These are phyloP conservation scores for Anthracocystis setariae DNA, from an alignment of 1,284 basidiomycete species.

Conservation along the genomic window DNA sequence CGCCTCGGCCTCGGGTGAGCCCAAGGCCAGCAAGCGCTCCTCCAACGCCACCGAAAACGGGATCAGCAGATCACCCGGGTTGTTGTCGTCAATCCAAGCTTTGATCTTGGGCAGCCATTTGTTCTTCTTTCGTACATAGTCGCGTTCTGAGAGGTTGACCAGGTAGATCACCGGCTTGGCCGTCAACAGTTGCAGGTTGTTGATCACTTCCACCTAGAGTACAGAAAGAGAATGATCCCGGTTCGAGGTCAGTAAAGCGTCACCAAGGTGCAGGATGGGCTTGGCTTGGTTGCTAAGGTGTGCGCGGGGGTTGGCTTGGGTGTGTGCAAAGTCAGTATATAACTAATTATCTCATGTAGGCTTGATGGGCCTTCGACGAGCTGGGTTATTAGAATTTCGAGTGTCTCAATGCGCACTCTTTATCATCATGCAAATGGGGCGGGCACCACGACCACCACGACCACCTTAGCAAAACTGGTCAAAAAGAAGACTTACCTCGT, in stretches of 20 bases:
- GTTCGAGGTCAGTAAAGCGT: too few relatives aligned
- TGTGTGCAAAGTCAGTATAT: conserved; percentile 44
- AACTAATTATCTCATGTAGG: conserved; percentile 62
- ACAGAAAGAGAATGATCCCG: background rate
- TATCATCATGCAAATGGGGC: conserved; percentile 76
- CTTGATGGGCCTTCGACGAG: conserved; percentile 75
- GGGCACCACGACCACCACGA: too few relatives aligned
- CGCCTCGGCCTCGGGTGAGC: conserved; percentile 56
- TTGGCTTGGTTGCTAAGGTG: background rate
- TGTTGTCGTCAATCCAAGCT: conserved; percentile 96
- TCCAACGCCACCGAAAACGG: conserved; percentile 97
- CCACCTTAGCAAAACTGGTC: too few relatives aligned
- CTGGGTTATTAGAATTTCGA: conserved; percentile 76
- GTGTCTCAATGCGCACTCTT: conserved; percentile 75
- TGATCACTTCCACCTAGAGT: conserved; percentile 90
- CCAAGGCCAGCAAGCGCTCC: conserved; percentile 78
- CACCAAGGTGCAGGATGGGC: too few relatives aligned
- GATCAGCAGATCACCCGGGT: conserved; percentile 93
- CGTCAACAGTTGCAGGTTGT: conserved; percentile 87
- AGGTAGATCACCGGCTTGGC: conserved; percentile 98
- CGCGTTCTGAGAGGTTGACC: conserved; percentile 94
- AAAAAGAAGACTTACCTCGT: conserved; percentile 81
- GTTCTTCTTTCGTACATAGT: conserved; percentile 98
- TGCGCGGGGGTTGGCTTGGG: background rate
- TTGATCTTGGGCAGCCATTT: conserved; percentile 99